Conservation (phyloP, 2,329 filamentous ascomycete genomes). For the Emergomyces orientalis region DNA sequence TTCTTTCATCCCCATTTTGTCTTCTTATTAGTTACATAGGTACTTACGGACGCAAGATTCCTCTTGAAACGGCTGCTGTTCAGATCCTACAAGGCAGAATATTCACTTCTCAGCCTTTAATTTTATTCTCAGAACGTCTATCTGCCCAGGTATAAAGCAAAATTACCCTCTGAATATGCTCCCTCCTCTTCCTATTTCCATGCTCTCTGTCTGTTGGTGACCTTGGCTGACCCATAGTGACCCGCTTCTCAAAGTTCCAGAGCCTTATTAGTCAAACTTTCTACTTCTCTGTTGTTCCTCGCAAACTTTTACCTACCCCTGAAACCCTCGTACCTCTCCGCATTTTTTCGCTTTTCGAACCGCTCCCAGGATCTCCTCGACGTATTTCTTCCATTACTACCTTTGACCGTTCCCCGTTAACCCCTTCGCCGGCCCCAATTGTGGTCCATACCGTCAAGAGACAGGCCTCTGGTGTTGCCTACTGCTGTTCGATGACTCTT, state of each 20-base stretch:
- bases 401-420: background rate
- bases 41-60: background rate
- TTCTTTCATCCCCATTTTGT: background rate
- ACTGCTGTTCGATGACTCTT: background rate
- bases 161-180: background rate
- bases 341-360: background rate
- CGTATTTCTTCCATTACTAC: background rate
- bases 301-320: background rate
- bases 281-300: background rate
- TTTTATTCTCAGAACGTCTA: background rate
- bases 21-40: background rate
- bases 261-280: background rate
- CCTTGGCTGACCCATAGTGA: background rate
- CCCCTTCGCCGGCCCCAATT: background rate
- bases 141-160: background rate
- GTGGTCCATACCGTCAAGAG: background rate
- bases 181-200: background rate
- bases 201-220: background rate
- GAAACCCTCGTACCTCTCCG: background rate
- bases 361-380: background rate
- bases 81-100: background rate
- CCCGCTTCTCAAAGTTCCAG: background rate
- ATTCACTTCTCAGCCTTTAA: background rate
- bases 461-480: background rate
- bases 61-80: conserved; percentile 6